Evolutionary conservation across 2,329 filamentous ascomycete species (phyloP), one percentile per base, ranked within the genome.

Genomic region (Didymellaceae sp.): DNA sequence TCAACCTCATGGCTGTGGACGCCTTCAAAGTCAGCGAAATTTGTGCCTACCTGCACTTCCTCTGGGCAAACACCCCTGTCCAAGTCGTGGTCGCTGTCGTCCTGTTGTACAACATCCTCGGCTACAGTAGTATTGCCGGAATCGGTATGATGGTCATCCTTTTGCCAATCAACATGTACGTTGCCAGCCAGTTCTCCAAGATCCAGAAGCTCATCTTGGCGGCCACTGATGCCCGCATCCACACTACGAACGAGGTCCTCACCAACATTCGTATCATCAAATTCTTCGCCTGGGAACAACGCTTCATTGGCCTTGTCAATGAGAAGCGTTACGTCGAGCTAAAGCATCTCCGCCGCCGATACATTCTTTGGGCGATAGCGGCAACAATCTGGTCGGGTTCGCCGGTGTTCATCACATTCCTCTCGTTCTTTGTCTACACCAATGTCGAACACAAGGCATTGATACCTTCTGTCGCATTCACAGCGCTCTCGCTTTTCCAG

Each of bases 231-330:
- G 94, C 94, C 67, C 87, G 94, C 44, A 97, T 99, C 57, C 90
- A 97, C 68, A 88, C 91, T 4, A 99, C 94, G 5, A 99, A 99
- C 71, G 94, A 99, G 74, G 89, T 97, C 6, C 79, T 99, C 21
- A 92, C 96, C 68, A 99, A 97, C 65, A 97, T 99, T 59, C 86
- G 94, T 42, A 97, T 99, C 71, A 97, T 99, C 83, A 99, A 99
- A 71, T 99, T 94, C 74, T 99, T 99, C 71, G 93, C 94, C 0
- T 99, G 94, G 94, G 94, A 99, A 73, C 86, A 91, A 63, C 88
- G 93, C 2, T 99, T 97, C 70, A 85, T 89, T 49, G 83, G 85
- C 17, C 86, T 90, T 45, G 91, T 99, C 25, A 89, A 95, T 54
- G 93, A 97, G 71, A 97, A 96, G 77, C 86, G 94, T 55, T 80